A percentile compares a stretch with the other conserved stretches of the same genome.
phyloP scores from a whole-genome alignment of 495 filamentous ascomycete species.

The Penicillium silybi region DNA sequence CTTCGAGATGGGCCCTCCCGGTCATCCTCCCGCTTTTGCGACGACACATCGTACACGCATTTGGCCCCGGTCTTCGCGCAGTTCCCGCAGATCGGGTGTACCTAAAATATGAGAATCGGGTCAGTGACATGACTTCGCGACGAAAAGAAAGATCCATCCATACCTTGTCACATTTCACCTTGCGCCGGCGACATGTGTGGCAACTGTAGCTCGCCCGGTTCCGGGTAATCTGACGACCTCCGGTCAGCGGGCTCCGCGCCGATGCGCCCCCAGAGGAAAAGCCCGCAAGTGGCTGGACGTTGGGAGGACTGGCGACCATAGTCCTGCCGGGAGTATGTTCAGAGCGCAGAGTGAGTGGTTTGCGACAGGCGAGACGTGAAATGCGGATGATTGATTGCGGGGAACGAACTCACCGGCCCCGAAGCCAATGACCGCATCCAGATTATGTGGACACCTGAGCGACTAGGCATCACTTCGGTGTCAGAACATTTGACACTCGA shows the following conservation, averaged over 20 bases:
- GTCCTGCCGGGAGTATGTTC: neutral
- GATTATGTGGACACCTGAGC: neutral
- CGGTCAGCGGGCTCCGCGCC: slow-evolving; percentile 17
- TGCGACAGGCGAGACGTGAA: neutral
- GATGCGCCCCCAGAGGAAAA: slow-evolving; percentile 4
- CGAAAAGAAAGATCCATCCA: slow-evolving; percentile 1
- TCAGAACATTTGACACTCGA: too few relatives aligned
- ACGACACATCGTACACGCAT: slow-evolving; percentile 40
- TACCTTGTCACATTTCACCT: slow-evolving; percentile 48
- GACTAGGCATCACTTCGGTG: slow-evolving; percentile 1
- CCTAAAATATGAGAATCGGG: slow-evolving; percentile 12
- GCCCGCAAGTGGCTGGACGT: slow-evolving; percentile 2
- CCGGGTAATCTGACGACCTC: slow-evolving; percentile 44
- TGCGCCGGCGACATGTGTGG: slow-evolving; percentile 45
- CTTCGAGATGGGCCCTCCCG: slow-evolving; percentile 11
- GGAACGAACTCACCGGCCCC: neutral
- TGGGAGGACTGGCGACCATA: slow-evolving; percentile 14
- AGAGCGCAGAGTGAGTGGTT: neutral
- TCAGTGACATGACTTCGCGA: neutral
- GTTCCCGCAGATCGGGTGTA: slow-evolving; percentile 47
- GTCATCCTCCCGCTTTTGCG: slow-evolving; percentile 22
- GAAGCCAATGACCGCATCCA: slow-evolving; percentile 9
- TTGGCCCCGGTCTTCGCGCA: slow-evolving; percentile 43
- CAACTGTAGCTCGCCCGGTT: slow-evolving; percentile 50
- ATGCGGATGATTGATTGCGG: slow-evolving; percentile 14